phyloP scores from a whole-genome alignment of 495 filamentous ascomycete species.

The Pseudevernia furfuracea region DNA sequence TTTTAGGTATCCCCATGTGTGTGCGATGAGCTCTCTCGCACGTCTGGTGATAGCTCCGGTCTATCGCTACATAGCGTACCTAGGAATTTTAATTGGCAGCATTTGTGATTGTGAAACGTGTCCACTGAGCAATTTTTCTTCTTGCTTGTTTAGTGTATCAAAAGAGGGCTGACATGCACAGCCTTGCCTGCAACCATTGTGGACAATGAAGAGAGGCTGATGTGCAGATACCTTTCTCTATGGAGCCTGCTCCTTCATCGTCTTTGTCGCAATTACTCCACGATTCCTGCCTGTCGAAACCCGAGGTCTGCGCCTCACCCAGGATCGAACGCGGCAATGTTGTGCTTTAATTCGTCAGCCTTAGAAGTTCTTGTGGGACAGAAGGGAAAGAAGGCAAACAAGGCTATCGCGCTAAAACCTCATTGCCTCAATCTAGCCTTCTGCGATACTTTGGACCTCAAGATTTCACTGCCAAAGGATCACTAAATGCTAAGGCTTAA shows the following conservation, averaged over 20 bases:
- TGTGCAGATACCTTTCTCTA: neutral
- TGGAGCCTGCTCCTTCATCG: neutral
- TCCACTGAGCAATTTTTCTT: neutral
- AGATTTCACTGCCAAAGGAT: neutral
- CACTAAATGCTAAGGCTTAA: neutral
- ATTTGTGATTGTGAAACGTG: constrained; percentile 3
- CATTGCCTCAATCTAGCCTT: constrained; percentile 8
- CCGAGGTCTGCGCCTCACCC: neutral
- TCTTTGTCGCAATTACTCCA: constrained; percentile 3
- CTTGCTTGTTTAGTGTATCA: neutral
- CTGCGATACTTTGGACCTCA: neutral
- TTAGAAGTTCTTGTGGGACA: neutral
- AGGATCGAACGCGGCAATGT: constrained; percentile 4
- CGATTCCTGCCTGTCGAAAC: constrained; percentile 5
- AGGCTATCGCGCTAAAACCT: constrained; percentile 18
- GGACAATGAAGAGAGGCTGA: neutral
- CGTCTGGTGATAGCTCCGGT: constrained; percentile 9
- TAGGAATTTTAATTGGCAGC: constrained; percentile 7
- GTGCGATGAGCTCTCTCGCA: constrained; percentile 11
- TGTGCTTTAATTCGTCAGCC: neutral
- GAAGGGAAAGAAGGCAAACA: constrained; percentile 15
- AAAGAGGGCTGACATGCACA: neutral
- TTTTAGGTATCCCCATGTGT: constrained; percentile 7
- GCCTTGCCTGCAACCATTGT: neutral
- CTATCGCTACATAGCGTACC: constrained; percentile 15